Base-by-base conservation (phyloP, 1,284 basidiomycete genomes). In the Fistulina hepatica region DNA sequence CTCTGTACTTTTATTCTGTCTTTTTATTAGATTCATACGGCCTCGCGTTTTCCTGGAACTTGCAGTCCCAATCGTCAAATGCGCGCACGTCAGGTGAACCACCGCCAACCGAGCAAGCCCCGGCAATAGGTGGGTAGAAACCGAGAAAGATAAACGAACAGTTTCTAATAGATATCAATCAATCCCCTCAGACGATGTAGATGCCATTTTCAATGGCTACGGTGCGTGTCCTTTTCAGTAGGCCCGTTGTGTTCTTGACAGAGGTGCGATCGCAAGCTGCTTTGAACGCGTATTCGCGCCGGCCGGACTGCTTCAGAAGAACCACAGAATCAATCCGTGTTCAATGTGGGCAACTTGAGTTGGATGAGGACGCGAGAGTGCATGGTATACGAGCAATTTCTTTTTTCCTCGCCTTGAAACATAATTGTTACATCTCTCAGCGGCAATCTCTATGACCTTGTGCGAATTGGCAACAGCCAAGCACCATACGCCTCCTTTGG, bases 381-480 rank as follows among this genome's bases (percentile, higher is more conserved):
- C 60, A 64, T 31, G 9, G 10, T 19, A n/a, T 65, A 48, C 31
- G 63, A 63, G 45, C 10, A 21, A 36, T 37, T 26, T 13, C 22
- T 15, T 26, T 11, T 6, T 30, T 17, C 33, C 33, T 15, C 31
- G 13, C 44, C 19, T 27, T 25, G 45, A 21, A 50, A 40, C 41
- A 30, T 44, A 44, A 41, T 47, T 50, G 40, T 36, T 27, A 31
- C 10, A 26, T 37, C 13, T 13, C 27, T 10, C 53, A 84, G 81
- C 72, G 45, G 79, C 81, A 2, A 80, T 85, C 36, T 67, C 72
- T 2, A 77, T 84, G 76, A 82, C 81, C 1, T 57, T 84, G 32
- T 84, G 81, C 54, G 81, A 84, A 54, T 59, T 85, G 10, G 68
- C 71, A 13, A 84, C 80, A 1, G 81, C 79, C 20, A 67, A 68